phyloP scores from a whole-genome alignment of 2,329 filamentous ascomycete species.

The Thielaviopsis musarum region DNA sequence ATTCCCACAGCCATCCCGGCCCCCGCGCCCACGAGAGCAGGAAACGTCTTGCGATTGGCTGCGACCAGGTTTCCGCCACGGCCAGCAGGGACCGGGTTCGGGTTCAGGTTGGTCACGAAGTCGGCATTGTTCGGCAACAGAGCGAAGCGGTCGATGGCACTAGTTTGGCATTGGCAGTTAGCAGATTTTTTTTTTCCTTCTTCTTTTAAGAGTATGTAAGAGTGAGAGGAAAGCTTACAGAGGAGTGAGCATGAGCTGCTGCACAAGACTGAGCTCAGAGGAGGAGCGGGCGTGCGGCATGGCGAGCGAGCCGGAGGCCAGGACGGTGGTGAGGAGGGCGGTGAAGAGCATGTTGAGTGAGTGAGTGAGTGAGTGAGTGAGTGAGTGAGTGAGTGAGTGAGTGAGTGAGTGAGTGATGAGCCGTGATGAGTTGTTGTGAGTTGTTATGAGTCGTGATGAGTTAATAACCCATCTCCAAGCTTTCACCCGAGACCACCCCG shows the following conservation, averaged over 20 bases:
- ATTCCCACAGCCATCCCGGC: conserved; percentile 34
- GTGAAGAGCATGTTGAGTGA: conserved; percentile 20
- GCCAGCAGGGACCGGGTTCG: conserved; percentile 29
- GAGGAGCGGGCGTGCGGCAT: conserved; percentile 12
- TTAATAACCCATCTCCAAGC: too few species aligned
- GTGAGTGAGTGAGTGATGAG: too few species aligned
- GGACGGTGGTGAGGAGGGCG: conserved; percentile 20
- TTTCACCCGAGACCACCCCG: too few species aligned
- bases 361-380: conserved; percentile 14
- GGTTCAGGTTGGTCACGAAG: conserved; percentile 29
- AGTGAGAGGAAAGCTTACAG: conserved; percentile 8
- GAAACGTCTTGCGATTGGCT: conserved; percentile 39
- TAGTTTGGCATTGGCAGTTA: too few species aligned
- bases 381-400: conserved; percentile 14
- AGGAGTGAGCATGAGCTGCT: conserved; percentile 16
- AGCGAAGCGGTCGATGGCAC: conserved; percentile 23
- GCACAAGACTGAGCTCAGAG: conserved; percentile 12
- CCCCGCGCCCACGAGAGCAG: conserved; percentile 35
- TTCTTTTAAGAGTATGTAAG: neutral
- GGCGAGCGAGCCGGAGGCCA: conserved; percentile 23
- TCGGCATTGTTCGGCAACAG: conserved; percentile 24
- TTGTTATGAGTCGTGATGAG: too few species aligned
- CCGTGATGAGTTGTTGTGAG: too few species aligned
- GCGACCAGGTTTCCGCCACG: conserved; percentile 25
- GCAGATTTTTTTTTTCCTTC: too few species aligned